A percentile compares a stretch with the other conserved stretches of the same genome.
phyloP scores from a whole-genome alignment of 1,284 basidiomycete species.

The Trichosporon sp. region DNA sequence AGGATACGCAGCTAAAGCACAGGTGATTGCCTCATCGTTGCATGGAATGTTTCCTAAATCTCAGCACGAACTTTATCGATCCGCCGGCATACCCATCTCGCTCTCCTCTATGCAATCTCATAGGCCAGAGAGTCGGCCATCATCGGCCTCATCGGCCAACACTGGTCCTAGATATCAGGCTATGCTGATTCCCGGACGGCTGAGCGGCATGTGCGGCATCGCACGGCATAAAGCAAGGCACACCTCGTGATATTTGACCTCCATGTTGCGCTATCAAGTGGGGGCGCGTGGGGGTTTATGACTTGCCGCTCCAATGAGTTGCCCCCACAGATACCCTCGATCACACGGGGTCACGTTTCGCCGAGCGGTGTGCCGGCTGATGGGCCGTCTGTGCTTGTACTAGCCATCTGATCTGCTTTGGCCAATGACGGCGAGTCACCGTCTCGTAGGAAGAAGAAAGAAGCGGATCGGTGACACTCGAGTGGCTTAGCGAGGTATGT shows the following conservation, averaged over 20 bases:
- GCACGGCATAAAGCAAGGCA: background rate
- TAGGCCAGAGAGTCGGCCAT: background rate
- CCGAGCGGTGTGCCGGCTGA: background rate
- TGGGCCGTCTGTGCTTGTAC: too few species aligned
- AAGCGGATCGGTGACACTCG: too few species aligned
- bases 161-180: background rate
- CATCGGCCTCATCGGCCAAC: background rate
- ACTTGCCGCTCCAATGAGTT: background rate
- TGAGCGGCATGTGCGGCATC: background rate
- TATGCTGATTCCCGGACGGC: background rate
- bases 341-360: background rate
- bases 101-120: background rate
- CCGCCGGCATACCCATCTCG: too few species aligned
- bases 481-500: background rate
- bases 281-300: background rate
- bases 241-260: background rate
- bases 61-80: background rate
- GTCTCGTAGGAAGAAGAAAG: too few species aligned
- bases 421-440: too few species aligned
- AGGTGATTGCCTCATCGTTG: too few species aligned
- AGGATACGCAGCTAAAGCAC: too few species aligned
- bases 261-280: background rate
- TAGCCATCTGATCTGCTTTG: too few species aligned
- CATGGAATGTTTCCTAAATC: background rate
- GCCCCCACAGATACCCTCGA: background rate